Evolutionary conservation across 1,139 yeast species (phyloP), one percentile per base, ranked within the genome.

Genomic region (Geotrichum bryndzae): DNA sequence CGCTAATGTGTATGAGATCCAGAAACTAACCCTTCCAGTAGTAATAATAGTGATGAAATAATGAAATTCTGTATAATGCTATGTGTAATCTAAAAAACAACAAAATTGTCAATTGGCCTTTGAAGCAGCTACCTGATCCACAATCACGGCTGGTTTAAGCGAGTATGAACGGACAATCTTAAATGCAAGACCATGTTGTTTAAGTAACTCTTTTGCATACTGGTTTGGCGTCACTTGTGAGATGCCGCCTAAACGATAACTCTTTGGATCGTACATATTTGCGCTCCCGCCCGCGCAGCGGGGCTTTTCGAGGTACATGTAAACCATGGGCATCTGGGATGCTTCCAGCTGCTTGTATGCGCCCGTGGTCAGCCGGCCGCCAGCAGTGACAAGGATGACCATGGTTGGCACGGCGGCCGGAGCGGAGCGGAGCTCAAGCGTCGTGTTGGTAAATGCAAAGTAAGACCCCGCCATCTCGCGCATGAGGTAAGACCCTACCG

Each of bases 401-500:
- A 60, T 45, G 6, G 56, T 54, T 25, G 55, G 57, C 2, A 48
- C 29, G 15, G 56, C 22, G 11, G 35, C 41, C 22, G 35, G 35
- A 3, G 41, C 38, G 18, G 23, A 13, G 50, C 23, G 33, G 22
- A 25, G 23, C 23, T 15, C 29, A 1, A 52, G 13, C n/a, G 31
- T 18, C 15, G 48, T 51, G 35, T 45, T 31, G 23, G 35, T 41
- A 27, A 53, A 60, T 10, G 57, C 59, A 53, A 60, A 56, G 55
- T 60, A 60, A 1, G 62, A 59, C 10, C 63, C 63, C 11, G 60
- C 60, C 63, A 61, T 57, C 23, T 61, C 60, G 13, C 63, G 61
- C 56, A 61, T 54, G 18, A 57, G 52, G 18, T 54, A 29, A 2
- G 63, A 57, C 15, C 61, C 54, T n/a, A 57, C 61, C 23, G 58